A percentile compares a stretch with the other conserved stretches of the same genome.
Evolutionary conservation across 768 basidiomycete species (phyloP).

Genomic region (Boletus rubescentipes): DNA sequence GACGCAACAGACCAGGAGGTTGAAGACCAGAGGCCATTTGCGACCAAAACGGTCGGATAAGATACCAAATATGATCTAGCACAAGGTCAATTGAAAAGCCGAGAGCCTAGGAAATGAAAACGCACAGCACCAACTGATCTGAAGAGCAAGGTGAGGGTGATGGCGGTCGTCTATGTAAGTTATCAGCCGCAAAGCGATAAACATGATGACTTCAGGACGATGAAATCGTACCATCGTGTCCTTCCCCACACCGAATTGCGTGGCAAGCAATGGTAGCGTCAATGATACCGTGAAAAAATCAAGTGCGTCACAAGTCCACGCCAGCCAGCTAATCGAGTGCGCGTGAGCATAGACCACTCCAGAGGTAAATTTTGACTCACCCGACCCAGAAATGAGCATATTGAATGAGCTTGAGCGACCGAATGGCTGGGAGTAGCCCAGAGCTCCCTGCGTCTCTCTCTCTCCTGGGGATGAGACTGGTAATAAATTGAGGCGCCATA

Average conservation of each 20-base stretch:
- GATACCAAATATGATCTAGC: conserved; percentile 69
- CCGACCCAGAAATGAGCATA: conserved; percentile 61
- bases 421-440: conserved; percentile 43
- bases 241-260: conserved; percentile 46
- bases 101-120: background rate
- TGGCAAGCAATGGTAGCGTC: conserved; percentile 45
- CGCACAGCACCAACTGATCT: conserved; percentile 72
- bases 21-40: conserved; percentile 87
- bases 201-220: background rate
- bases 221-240: conserved; percentile 41
- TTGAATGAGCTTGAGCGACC: conserved; percentile 48
- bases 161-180: conserved; percentile 60
- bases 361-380: conserved; percentile 28
- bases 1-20: conserved; percentile 65
- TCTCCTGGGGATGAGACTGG: conserved; percentile 48
- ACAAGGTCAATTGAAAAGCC: background rate
- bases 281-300: conserved; percentile 83
- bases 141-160: conserved; percentile 93
- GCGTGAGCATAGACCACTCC: background rate
- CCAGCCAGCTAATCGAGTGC: conserved; percentile 58
- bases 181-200: background rate
- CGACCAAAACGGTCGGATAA: conserved; percentile 88
- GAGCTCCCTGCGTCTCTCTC: conserved; percentile 37
- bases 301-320: conserved; percentile 85
- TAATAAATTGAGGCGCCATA: conserved; percentile 38